Evolutionary conservation across 1,284 basidiomycete genomes (phyloP).

Genomic region (Rhodotorula sp.): DNA sequence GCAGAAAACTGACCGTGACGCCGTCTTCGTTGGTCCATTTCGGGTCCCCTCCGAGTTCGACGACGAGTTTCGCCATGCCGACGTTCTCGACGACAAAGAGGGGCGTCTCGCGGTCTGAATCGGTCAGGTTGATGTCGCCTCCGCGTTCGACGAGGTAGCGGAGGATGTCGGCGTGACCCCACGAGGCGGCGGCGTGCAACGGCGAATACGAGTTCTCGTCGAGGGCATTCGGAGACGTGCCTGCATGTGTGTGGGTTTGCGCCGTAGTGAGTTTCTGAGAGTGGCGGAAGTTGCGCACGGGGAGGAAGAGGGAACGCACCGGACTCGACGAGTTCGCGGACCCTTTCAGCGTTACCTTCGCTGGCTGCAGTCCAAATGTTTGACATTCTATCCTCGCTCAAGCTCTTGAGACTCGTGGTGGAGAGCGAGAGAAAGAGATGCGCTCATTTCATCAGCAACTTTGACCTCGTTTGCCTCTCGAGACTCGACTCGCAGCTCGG

Average conservation of each 20-base stretch:
- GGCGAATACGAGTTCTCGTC: slow-evolving; percentile 62
- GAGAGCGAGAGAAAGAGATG: too few relatives aligned
- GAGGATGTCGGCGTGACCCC: slow-evolving; percentile 73
- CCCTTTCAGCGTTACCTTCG: slow-evolving; percentile 69
- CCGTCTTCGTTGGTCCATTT: slow-evolving; percentile 67
- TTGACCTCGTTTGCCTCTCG: too few relatives aligned
- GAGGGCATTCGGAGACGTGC: slow-evolving; percentile 25
- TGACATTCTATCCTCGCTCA: slow-evolving; percentile 8
- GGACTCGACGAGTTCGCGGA: slow-evolving; percentile 47
- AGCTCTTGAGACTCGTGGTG: too few relatives aligned
- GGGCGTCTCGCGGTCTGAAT: slow-evolving; percentile 86
- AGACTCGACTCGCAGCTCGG: too few relatives aligned
- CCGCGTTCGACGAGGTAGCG: slow-evolving; percentile 75
- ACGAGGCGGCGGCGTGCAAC: slow-evolving; percentile 94
- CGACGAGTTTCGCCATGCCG: slow-evolving; percentile 71
- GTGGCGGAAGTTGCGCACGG: slow-evolving; percentile 4
- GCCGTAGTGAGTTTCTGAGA: background rate
- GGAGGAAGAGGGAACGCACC: slow-evolving; percentile 10
- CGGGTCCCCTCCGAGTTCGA: slow-evolving; percentile 74
- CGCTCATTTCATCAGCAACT: too few relatives aligned
- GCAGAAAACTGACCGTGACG: slow-evolving; percentile 60
- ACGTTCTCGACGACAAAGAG: slow-evolving; percentile 84
- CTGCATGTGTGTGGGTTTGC: background rate
- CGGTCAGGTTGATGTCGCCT: slow-evolving; percentile 80
- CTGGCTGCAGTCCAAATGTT: slow-evolving; percentile 91